Evolutionary conservation across 2,329 filamentous ascomycete genomes (phyloP).

Genomic region (Nigrospora oryzae): DNA sequence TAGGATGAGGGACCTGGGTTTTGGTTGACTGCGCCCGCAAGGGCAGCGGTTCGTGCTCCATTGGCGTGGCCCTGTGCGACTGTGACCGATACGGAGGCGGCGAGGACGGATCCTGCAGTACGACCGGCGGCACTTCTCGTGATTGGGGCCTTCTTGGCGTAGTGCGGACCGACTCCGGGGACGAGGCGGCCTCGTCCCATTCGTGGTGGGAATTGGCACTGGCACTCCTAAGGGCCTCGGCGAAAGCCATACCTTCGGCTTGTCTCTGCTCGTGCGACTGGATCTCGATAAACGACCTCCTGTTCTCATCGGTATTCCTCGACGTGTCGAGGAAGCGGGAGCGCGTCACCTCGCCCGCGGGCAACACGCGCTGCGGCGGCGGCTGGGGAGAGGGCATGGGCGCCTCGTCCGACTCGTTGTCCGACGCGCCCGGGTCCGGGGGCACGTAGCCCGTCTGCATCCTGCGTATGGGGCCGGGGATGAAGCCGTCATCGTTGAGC

Average conservation of each 20-base stretch:
- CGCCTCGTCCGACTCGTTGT: constrained; percentile 4
- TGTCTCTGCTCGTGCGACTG: constrained; percentile 53
- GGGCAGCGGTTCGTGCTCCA: constrained; percentile 2
- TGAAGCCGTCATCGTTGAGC: constrained; percentile 30
- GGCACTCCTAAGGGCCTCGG: constrained; percentile 35
- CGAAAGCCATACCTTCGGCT: constrained; percentile 51
- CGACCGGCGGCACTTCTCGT: background rate
- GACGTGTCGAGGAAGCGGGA: constrained; percentile 25
- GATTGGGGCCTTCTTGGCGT: constrained; percentile 5
- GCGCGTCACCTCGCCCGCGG: constrained; percentile 18
- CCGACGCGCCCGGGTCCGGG: constrained; percentile 21
- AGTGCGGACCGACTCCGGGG: constrained; percentile 16
- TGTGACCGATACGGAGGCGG: constrained; percentile 3
- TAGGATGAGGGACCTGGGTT: constrained; percentile 1
- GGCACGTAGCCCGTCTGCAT: constrained; percentile 45
- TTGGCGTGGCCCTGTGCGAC: background rate
- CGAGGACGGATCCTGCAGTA: background rate
- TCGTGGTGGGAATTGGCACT: constrained; percentile 21
- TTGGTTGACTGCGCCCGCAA: constrained; percentile 6
- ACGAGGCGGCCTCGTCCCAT: constrained; percentile 20
- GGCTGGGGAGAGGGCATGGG: constrained; percentile 8
- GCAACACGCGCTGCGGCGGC: constrained; percentile 16
- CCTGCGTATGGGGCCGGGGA: constrained; percentile 44
- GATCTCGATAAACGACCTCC: constrained; percentile 49
- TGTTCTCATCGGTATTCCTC: constrained; percentile 39